Base-by-base conservation (phyloP, 2,329 filamentous ascomycete species). In the Fusarium pseudocircinatum region DNA sequence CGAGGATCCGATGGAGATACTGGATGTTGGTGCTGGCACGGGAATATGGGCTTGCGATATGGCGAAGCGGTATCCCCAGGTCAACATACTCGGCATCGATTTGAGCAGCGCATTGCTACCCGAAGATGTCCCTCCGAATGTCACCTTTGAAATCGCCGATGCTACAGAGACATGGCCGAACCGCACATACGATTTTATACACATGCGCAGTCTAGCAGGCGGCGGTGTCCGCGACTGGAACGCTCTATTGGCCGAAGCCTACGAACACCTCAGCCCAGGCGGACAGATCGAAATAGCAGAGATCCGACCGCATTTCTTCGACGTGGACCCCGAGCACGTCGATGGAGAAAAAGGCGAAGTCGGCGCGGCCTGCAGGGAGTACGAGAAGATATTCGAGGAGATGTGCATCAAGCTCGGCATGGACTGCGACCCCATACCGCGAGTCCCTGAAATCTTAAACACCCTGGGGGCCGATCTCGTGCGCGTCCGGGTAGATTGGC, bases 121-220 rank as follows among this genome's bases (percentile, higher is more conserved):
- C 22, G 82, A 78, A 14, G 78, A 80, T 32, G 86, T 91, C 13
- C 89, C 90, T 12, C 84, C 87, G 24, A 92, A 92, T 73, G 84
- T 91, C 28, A 84, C 82, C 8, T 91, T 91, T 76, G 82, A 88
- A 64, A 85, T 91, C 43, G 87, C 88, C 76, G 89, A 92, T 76
- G 84, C 87, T 36, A 87, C 89, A 68, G 83, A 87, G 34, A 81
- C 79, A 8, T 86, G 84, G 84, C 79, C 78, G 7, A 76, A 75
- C 12, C 69, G 73, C 2, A 74, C 75, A 6, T 81, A 80, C 60
- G 84, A 86, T 73, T 84, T 85, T 52, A 79, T 86, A 28, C 83
- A 86, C 70, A 80, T 83, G 63, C 82, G 84, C 44, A 82, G 83
- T 73, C 72, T 83, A n/a, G 78, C 85, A 12, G 83, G 83, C 14